Percentiles rank a stretch among this genome's conserved stretches.
Evolutionary conservation across 2,329 filamentous ascomycete genomes (phyloP).

Genomic region (Calonectria hawksworthii): DNA sequence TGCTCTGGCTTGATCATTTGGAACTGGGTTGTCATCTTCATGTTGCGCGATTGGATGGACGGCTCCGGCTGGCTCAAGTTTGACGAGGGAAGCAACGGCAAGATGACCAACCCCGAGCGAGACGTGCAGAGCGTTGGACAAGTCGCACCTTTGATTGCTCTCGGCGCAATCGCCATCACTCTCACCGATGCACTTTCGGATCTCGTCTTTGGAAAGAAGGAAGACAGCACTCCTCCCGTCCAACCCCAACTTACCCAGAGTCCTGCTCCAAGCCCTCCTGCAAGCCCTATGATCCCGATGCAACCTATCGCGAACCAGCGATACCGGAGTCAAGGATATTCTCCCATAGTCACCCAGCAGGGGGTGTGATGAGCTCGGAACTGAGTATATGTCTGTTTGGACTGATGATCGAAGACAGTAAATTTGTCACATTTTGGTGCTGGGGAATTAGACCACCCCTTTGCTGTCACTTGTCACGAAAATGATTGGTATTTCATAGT

Average conservation of each 20-base stretch:
- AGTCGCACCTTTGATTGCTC: background rate
- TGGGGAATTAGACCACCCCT: background rate
- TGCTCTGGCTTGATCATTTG: background rate
- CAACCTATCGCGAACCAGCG: no score
- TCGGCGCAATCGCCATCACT: background rate
- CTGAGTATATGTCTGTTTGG: background rate
- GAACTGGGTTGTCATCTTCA: background rate
- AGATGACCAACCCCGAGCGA: background rate
- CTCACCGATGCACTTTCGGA: background rate
- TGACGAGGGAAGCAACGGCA: background rate
- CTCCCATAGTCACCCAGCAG: background rate
- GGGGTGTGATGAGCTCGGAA: background rate
- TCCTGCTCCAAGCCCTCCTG: background rate
- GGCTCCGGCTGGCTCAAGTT: background rate
- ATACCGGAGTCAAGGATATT: background rate
- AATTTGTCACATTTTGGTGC: background rate
- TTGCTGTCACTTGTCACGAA: background rate
- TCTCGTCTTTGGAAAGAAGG: background rate
- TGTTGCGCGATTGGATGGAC: background rate
- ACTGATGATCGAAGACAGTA: background rate
- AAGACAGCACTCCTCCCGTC: background rate
- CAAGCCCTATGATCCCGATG: no score
- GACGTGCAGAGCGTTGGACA: background rate
- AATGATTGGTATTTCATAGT: background rate
- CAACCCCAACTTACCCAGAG: background rate